A percentile compares a stretch with the other conserved stretches of the same genome.
These are phyloP conservation scores for Mucor lusitanicus DNA, from an alignment of 371 early-diverging fungal species.

Conservation along the genomic window DNA sequence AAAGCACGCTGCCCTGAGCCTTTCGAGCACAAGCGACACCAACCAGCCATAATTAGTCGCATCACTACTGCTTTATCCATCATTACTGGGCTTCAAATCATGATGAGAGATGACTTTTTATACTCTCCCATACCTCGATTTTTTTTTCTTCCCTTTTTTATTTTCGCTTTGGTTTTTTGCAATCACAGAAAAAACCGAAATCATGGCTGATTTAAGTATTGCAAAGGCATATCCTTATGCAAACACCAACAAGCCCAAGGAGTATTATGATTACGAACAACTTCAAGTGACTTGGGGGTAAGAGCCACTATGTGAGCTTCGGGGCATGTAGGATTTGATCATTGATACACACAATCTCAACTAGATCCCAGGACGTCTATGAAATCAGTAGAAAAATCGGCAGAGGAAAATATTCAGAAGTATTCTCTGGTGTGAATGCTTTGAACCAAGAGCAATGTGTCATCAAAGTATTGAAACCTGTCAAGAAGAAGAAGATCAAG, in stretches of 20 bases:
- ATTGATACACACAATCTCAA: neutral
- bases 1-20: too few species aligned
- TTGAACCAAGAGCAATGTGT: slow-evolving; percentile 83
- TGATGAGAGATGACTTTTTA: too few species aligned
- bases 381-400: slow-evolving; percentile 97
- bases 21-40: too few species aligned
- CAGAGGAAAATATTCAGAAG: slow-evolving; percentile 99
- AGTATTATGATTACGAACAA: slow-evolving; percentile 32
- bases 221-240: slow-evolving; percentile 28
- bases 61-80: too few species aligned
- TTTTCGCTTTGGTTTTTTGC: neutral
- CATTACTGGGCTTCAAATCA: too few species aligned
- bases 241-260: slow-evolving; percentile 28
- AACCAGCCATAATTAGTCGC: too few species aligned
- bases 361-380: slow-evolving; percentile 83
- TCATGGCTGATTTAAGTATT: slow-evolving; percentile 24
- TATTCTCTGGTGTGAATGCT: slow-evolving; percentile 97
- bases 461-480: slow-evolving; percentile 99
- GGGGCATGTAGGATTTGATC: neutral
- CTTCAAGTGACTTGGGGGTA: slow-evolving; percentile 39
- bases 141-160: neutral
- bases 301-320: neutral
- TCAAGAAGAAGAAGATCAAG: slow-evolving; percentile 99
- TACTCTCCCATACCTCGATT: neutral
- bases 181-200: neutral